These are phyloP conservation scores for Coccomyxa sp. DNA, from an alignment of 139 green algal genomes.

Conservation along the genomic window DNA sequence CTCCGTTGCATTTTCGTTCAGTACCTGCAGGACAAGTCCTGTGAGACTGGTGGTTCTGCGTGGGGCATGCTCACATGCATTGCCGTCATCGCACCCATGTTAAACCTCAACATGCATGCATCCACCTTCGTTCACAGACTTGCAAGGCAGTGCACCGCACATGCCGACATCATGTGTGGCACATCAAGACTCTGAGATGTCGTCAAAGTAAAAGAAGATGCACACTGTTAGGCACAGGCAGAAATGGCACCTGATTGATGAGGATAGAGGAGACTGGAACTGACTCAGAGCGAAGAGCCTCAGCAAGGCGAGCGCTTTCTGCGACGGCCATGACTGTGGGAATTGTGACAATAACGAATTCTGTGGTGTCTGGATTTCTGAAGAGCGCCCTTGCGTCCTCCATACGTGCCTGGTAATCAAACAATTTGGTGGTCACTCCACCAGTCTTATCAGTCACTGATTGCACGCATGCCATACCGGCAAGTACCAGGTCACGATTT, in stretches of 20 bases:
- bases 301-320: conserved; percentile 80
- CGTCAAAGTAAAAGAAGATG: neutral
- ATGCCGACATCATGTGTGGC: no score
- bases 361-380: conserved; percentile 70
- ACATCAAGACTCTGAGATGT: no score
- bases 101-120: neutral
- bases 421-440: neutral
- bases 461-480: neutral
- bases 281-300: conserved; percentile 32
- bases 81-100: neutral
- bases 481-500: no score
- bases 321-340: conserved; percentile 93
- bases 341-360: conserved; percentile 98
- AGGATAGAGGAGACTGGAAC: conserved; percentile 85
- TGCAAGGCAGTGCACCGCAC: neutral
- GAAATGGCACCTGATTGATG: conserved; percentile 83
- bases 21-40: conserved; percentile 45
- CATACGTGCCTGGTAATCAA: conserved; percentile 78
- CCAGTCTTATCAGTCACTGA: no score
- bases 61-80: neutral
- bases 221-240: neutral
- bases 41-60: neutral
- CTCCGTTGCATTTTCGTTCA: conserved; percentile 43
- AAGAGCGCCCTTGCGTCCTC: conserved; percentile 87
- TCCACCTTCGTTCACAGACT: neutral